Base-by-base conservation (phyloP, 345 rosid genomes). In the Gossypium turneri region DNA sequence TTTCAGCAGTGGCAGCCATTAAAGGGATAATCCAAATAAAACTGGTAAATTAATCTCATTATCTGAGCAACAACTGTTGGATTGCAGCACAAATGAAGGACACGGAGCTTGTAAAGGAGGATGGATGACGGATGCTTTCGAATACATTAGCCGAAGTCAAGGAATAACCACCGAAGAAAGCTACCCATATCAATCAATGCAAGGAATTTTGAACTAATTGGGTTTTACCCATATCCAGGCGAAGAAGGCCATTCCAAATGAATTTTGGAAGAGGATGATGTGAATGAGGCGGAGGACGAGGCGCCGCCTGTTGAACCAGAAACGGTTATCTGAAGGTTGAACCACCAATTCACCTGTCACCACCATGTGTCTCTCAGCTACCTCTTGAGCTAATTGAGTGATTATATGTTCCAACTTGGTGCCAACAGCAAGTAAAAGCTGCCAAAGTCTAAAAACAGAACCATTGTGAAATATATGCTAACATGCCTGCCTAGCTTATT, bases 191-290 rank as follows among this genome's bases (percentile, higher is more conserved):
- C 67, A 45, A 3, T 91, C 74, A 53, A 50, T 53, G 10, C 22
- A 53, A n/a, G 10, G 0, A 17, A 53, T 1, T 17, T 53, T 1
- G 20, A 55, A 9, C 59, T 55, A 55, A 55, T 91, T 77, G 95
- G 38, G 44, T 66, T 81, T 79, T 86, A 94, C 98, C 98, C 80
- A 88, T 77, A 94, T 92, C 92, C 93, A 94, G 80, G 90, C 91
- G 88, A 92, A 88, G 80, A 87, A 92, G 1, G 98, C 98, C 59
- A 94, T 87, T 86, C 91, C 98, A 22, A 92, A 92, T 74, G 98
- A 89, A 55, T 94, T 94, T 72, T 94, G 98, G 84, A 94, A 92
- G 59, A 94, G 91, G 80, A 92, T 94, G 73, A 92, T 81, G 79
- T 94, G 97, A 67, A 92, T 94, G 80, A 94, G 81, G 84, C 29